Conservation (phyloP, 176 grass and related monocot genomes). For the Oryza glumipatula region DNA sequence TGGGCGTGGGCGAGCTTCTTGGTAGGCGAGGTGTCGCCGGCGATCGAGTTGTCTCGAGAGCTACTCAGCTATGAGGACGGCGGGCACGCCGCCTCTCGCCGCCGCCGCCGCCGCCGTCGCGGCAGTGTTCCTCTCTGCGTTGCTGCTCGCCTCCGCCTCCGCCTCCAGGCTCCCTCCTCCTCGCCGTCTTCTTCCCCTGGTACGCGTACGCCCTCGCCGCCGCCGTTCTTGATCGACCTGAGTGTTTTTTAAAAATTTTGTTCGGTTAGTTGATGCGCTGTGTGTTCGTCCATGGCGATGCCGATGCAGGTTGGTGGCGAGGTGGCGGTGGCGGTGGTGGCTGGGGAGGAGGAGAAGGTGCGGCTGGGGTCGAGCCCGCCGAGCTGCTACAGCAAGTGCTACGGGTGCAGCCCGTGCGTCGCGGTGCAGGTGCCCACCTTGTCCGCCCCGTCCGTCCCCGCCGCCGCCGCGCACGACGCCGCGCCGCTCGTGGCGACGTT, state of each 20-base stretch:
- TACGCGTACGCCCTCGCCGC: slow-evolving; percentile 16
- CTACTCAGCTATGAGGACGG: slow-evolving; percentile 38
- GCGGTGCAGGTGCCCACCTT: slow-evolving; percentile 72
- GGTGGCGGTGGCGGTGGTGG: neutral
- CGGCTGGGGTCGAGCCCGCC: slow-evolving; percentile 82
- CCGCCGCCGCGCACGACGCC: neutral
- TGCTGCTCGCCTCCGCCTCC: slow-evolving; percentile 18
- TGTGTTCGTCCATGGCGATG: no score
- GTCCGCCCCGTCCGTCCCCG: slow-evolving; percentile 27
- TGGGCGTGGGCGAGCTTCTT: slow-evolving; percentile 22
- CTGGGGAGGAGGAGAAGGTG: slow-evolving; percentile 56
- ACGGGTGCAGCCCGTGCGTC: slow-evolving; percentile 70
- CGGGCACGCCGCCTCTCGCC: neutral
- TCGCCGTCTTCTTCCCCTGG: slow-evolving; percentile 15
- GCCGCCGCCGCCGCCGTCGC: slow-evolving; percentile 19
- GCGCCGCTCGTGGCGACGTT: slow-evolving; percentile 33
- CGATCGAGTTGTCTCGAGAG: neutral
- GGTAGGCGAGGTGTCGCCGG: neutral
- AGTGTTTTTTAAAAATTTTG: no score
- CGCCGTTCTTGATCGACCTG: no score
- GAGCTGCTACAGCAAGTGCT: slow-evolving; percentile 75
- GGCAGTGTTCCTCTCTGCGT: slow-evolving; percentile 9
- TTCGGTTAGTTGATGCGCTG: neutral
- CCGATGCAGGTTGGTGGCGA: slow-evolving; percentile 23
- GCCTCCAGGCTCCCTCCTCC: neutral